Conservation (phyloP, 306 rosid genomes). For the Cucurbita moschata region DNA sequence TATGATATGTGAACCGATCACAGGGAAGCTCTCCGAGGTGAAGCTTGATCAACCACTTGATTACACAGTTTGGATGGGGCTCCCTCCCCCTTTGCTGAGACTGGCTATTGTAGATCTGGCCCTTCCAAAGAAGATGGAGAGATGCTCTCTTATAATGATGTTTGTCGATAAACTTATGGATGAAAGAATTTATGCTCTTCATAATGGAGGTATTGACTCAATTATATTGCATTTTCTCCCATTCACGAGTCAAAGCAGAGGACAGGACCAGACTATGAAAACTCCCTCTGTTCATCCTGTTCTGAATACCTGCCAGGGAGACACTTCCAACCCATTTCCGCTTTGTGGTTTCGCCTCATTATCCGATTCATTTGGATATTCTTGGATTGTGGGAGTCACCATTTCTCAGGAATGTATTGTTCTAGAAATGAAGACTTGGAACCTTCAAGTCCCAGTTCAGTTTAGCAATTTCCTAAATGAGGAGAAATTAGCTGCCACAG, state of each 20-base stretch:
- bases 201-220: slow-evolving; percentile 88
- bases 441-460: slow-evolving; percentile 51
- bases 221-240: slow-evolving; percentile 92
- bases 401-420: slow-evolving; percentile 57
- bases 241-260: slow-evolving; percentile 65
- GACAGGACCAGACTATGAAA: slow-evolving; percentile 59
- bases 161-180: slow-evolving; percentile 67
- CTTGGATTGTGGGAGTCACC: slow-evolving; percentile 80
- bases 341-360: slow-evolving; percentile 70
- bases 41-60: slow-evolving; percentile 51
- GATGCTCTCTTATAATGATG: slow-evolving; percentile 47
- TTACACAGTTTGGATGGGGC: slow-evolving; percentile 63
- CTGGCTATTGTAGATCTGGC: slow-evolving; percentile 86
- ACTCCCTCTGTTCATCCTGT: slow-evolving; percentile 86
- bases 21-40: slow-evolving; percentile 17
- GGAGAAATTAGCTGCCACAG: slow-evolving; percentile 11
- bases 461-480: slow-evolving; percentile 27
- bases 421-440: slow-evolving; percentile 79
- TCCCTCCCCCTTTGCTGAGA: slow-evolving; percentile 72
- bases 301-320: slow-evolving; percentile 80
- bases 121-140: slow-evolving; percentile 43
- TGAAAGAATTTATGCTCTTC: slow-evolving; percentile 74
- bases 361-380: slow-evolving; percentile 93
- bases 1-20: slow-evolving; percentile 74
- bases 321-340: slow-evolving; percentile 34